Conservation (phyloP, 1,139 yeast genomes). For the Pneumocystis sp. region DNA sequence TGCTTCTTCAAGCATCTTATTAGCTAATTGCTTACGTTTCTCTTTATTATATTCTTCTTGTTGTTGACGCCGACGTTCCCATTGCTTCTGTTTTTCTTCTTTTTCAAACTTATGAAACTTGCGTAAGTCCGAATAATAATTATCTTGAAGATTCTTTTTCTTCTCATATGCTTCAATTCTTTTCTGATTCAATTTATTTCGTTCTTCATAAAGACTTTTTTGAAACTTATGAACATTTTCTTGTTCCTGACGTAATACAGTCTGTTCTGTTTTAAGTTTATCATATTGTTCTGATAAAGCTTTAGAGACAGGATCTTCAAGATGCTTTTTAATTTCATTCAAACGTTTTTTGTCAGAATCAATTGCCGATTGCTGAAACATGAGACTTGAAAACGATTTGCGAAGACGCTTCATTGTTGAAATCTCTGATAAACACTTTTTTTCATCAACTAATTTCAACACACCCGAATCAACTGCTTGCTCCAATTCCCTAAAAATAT, state of each 20-base stretch:
- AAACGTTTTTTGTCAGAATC: slow-evolving; percentile 70
- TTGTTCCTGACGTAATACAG: slow-evolving; percentile 43
- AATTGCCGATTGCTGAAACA: slow-evolving; percentile 60
- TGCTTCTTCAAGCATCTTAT: slow-evolving; percentile 59
- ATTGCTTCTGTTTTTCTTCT: slow-evolving; percentile 39
- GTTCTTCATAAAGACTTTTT: slow-evolving; percentile 45
- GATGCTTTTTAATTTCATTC: slow-evolving; percentile 54
- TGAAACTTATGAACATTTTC: slow-evolving; percentile 55
- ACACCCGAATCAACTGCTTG: slow-evolving; percentile 62
- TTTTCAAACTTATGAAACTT: slow-evolving; percentile 55
- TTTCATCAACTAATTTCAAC: slow-evolving; percentile 83
- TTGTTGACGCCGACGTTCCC: slow-evolving; percentile 42
- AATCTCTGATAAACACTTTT: slow-evolving; percentile 72
- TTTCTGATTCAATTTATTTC: slow-evolving; percentile 52
- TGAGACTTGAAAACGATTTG: slow-evolving; percentile 63
- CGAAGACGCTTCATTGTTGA: slow-evolving; percentile 65
- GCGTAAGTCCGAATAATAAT: slow-evolving; percentile 49
- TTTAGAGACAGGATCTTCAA: slow-evolving; percentile 49
- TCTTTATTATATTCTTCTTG: slow-evolving; percentile 28
- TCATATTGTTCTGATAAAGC: slow-evolving; percentile 41
- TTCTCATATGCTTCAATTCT: slow-evolving; percentile 54
- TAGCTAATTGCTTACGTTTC: slow-evolving; percentile 29
- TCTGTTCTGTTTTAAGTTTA: slow-evolving; percentile 48
- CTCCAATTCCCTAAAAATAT: slow-evolving; percentile 35
- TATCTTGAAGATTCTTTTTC: slow-evolving; percentile 50